Conservation (phyloP, 108 stramenopile genomes). For the Schizochytrium sp. region DNA sequence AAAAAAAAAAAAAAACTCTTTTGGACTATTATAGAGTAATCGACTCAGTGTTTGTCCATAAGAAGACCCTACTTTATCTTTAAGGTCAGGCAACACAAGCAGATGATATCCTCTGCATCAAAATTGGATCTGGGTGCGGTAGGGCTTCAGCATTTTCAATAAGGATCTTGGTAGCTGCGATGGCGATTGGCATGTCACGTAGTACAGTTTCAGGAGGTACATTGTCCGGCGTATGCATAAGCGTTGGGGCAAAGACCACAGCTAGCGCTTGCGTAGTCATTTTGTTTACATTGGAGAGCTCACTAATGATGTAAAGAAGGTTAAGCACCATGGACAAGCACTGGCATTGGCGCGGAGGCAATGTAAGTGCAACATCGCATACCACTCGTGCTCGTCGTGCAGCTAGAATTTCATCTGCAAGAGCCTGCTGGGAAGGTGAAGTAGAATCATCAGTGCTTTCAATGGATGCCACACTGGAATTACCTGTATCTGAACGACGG, state of each 20-base stretch:
- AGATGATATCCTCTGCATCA: slow-evolving; percentile 14
- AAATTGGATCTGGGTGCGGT: slow-evolving; percentile 34
- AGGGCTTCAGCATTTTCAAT: slow-evolving; percentile 52
- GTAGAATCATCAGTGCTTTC: slow-evolving; percentile 3
- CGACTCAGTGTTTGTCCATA: not conserved
- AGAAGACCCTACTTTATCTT: not conserved
- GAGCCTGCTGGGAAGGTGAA: not conserved
- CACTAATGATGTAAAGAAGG: slow-evolving; percentile 41
- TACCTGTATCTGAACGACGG: not conserved
- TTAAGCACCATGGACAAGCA: slow-evolving; percentile 40
- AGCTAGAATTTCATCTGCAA: not conserved
- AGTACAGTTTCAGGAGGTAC: slow-evolving; percentile 36
- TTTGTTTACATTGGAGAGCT: slow-evolving; percentile 5
- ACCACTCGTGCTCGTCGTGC: not conserved
- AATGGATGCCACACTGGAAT: not conserved
- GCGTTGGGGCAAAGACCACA: slow-evolving; percentile 51
- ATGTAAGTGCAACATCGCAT: slow-evolving; percentile 48
- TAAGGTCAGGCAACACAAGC: not conserved
- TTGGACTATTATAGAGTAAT: too few species aligned
- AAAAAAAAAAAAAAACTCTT: too few species aligned
- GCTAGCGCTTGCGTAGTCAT: slow-evolving; percentile 53
- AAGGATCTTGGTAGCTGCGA: slow-evolving; percentile 55
- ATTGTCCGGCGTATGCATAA: slow-evolving; percentile 47
- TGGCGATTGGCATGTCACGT: slow-evolving; percentile 60
- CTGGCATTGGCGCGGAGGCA: slow-evolving; percentile 46